Conservation (phyloP, 306 rosid genomes). For the Rosa multiflora region DNA sequence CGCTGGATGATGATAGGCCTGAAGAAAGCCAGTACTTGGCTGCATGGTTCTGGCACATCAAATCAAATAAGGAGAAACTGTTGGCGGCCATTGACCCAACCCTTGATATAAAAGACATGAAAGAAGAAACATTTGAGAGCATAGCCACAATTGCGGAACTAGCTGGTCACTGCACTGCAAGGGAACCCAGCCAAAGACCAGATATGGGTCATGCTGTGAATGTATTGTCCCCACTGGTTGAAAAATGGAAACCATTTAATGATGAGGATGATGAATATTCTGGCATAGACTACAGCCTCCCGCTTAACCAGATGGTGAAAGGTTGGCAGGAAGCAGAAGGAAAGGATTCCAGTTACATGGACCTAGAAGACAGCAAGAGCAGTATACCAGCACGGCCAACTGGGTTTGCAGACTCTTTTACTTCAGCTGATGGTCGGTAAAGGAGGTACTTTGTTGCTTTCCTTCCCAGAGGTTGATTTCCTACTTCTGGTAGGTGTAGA, state of each 20-base stretch:
- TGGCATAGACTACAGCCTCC: constrained; percentile 85
- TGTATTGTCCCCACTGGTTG: constrained; percentile 83
- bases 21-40: constrained; percentile 94
- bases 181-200: constrained; percentile 90
- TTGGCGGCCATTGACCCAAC: constrained; percentile 73
- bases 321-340: constrained; percentile 98
- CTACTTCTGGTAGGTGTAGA: constrained; percentile 49
- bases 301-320: constrained; percentile 96
- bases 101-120: constrained; percentile 58
- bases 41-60: constrained; percentile 96
- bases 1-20: constrained; percentile 82
- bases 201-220: constrained; percentile 96
- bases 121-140: constrained; percentile 80
- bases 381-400: constrained; percentile 95
- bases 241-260: constrained; percentile 88
- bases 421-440: constrained; percentile 94
- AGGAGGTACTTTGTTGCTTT: constrained; percentile 37
- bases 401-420: constrained; percentile 94
- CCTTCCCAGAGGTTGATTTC: constrained; percentile 1
- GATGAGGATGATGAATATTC: constrained; percentile 78
- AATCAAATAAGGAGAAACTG: constrained; percentile 78
- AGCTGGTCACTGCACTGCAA: constrained; percentile 97
- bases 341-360: constrained; percentile 63
- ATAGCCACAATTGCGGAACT: constrained; percentile 63
- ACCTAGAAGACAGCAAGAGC: constrained; percentile 81